Evolutionary conservation across 768 basidiomycete species (phyloP).

Genomic region (Ramaria sp.): DNA sequence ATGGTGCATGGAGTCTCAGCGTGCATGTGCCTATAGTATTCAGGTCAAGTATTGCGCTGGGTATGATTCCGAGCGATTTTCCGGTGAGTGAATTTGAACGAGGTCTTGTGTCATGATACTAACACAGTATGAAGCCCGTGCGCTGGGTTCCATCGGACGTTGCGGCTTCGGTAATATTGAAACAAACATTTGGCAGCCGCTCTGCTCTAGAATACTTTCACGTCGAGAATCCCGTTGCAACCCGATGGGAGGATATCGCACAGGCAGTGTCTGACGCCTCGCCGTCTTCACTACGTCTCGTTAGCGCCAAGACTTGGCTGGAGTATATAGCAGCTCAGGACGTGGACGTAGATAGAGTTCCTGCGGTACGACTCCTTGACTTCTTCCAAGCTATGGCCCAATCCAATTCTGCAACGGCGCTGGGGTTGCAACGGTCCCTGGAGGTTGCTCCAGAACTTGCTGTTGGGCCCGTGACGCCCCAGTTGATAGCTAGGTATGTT

Average conservation of each 20-base stretch:
- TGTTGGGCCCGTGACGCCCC: neutral
- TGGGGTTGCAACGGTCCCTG: neutral
- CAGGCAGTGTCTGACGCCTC: neutral
- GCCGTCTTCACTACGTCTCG: neutral
- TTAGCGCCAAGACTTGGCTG: neutral
- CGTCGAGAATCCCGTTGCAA: neutral
- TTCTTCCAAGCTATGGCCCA: neutral
- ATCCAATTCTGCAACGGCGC: neutral
- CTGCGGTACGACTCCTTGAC: neutral
- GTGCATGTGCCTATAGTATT: constrained; percentile 1
- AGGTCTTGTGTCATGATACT: neutral
- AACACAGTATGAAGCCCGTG: neutral
- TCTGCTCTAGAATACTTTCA: neutral
- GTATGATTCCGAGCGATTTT: neutral
- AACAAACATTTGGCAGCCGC: neutral
- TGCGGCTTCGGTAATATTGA: neutral
- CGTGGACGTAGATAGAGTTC: neutral
- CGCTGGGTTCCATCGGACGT: neutral
- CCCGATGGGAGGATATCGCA: neutral
- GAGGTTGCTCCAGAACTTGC: neutral
- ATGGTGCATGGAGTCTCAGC: constrained; percentile 1
- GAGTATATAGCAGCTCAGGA: neutral
- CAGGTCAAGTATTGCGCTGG: neutral
- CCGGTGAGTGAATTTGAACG: neutral
- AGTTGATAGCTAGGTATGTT: neutral